phyloP scores from a whole-genome alignment of 768 basidiomycete species.

The Fistulinella prunicolor region DNA sequence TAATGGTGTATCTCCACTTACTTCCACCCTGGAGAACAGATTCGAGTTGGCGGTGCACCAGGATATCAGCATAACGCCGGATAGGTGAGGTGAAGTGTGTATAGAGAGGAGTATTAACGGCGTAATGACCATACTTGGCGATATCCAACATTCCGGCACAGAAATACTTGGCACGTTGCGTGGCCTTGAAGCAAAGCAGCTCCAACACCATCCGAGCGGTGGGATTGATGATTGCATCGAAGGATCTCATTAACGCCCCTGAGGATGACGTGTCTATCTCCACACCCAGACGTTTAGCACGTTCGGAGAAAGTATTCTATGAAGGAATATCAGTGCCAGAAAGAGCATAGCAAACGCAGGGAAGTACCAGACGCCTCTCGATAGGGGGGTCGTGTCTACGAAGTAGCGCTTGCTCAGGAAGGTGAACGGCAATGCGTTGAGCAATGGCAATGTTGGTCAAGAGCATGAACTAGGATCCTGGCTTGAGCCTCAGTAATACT shows the following conservation, averaged over 20 bases:
- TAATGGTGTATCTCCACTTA: conserved; percentile 30
- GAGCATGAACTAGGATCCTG: conserved; percentile 76
- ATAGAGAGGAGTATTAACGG: conserved; percentile 87
- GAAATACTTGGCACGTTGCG: conserved; percentile 95
- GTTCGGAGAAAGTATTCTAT: conserved; percentile 73
- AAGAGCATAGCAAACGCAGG: not conserved
- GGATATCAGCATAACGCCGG: conserved; percentile 87
- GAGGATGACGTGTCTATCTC: conserved; percentile 77
- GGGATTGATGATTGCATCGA: conserved; percentile 69
- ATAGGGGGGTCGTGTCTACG: conserved; percentile 92
- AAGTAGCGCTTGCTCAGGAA: conserved; percentile 96
- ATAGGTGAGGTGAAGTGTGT: conserved; percentile 94
- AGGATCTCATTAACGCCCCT: conserved; percentile 80
- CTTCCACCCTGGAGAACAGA: conserved; percentile 74
- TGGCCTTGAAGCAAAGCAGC: conserved; percentile 85
- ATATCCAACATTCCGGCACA: conserved; percentile 99
- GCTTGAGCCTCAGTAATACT: conserved; percentile 1
- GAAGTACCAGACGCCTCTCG: conserved; percentile 76
- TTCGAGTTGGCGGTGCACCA: conserved; percentile 96
- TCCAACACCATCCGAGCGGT: conserved; percentile 77
- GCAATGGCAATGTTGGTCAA: conserved; percentile 88
- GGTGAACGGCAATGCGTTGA: conserved; percentile 87
- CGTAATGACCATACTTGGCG: conserved; percentile 94
- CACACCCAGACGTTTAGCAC: conserved; percentile 81
- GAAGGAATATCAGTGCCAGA: conserved; percentile 8